Conservation (phyloP, 352 stramenopile species). For the Halophytophthora polymorphica region DNA sequence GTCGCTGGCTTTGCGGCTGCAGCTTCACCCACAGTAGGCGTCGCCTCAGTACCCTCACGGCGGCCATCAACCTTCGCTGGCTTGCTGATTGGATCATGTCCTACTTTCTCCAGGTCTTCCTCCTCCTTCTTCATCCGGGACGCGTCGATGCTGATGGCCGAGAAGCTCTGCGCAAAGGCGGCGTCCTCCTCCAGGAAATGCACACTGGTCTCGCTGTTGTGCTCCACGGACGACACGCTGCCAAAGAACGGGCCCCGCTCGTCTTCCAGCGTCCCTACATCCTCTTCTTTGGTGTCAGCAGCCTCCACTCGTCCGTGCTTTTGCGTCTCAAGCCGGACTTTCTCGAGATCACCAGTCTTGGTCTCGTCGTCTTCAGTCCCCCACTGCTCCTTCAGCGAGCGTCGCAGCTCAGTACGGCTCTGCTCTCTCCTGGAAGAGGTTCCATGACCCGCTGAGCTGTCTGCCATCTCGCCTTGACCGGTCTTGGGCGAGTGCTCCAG, state of each 20-base stretch:
- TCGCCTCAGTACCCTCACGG: neutral
- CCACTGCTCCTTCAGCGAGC: too few species aligned
- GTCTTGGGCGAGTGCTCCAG: conserved; percentile 16
- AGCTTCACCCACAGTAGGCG: neutral
- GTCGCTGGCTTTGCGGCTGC: neutral
- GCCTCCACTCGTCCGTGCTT: conserved; percentile 11
- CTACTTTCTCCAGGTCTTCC: neutral
- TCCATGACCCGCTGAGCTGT: too few species aligned
- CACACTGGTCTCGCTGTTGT: conserved; percentile 51
- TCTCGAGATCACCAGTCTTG: too few species aligned
- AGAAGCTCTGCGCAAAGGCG: conserved; percentile 45
- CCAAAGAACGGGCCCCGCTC: conserved; percentile 42
- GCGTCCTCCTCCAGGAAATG: conserved; percentile 60
- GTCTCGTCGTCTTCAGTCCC: too few species aligned
- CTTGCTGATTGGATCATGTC: conserved; percentile 3
- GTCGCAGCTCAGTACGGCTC: neutral
- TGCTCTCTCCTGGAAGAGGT: conserved; percentile 1
- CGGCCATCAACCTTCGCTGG: conserved; percentile 12
- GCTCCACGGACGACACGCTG: conserved; percentile 67
- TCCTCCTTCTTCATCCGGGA: conserved; percentile 6
- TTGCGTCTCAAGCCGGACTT: neutral
- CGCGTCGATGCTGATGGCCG: conserved; percentile 36
- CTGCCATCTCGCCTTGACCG: neutral
- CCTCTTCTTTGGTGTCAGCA: conserved; percentile 39
- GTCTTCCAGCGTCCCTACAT: neutral